These are phyloP conservation scores for Capsella bursapastoris DNA, from an alignment of 345 rosid genomes.

Conservation along the genomic window DNA sequence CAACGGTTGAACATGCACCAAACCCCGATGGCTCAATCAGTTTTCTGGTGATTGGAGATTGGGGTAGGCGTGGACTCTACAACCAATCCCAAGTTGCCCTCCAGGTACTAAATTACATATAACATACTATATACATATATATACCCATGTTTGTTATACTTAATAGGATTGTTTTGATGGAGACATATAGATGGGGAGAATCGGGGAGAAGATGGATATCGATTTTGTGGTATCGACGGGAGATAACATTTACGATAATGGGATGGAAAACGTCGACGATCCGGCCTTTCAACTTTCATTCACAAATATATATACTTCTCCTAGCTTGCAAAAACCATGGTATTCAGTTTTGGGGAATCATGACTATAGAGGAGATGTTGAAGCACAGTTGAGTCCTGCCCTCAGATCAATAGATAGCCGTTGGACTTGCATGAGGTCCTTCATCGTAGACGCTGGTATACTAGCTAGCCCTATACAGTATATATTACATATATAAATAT, in stretches of 20 bases:
- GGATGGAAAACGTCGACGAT: conserved; percentile 46
- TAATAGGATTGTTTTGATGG: conserved; percentile 3
- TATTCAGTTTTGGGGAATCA: conserved; percentile 60
- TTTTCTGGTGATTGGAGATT: conserved; percentile 74
- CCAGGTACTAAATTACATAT: conserved; percentile 50
- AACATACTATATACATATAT: background rate
- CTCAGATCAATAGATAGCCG: conserved; percentile 46
- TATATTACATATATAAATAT: background rate
- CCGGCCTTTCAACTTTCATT: conserved; percentile 52
- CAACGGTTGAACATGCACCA: conserved; percentile 45
- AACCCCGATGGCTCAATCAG: conserved; percentile 58
- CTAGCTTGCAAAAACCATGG: conserved; percentile 57
- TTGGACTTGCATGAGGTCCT: conserved; percentile 55
- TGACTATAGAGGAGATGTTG: conserved; percentile 54
- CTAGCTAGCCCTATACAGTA: background rate
- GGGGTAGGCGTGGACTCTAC: conserved; percentile 71
- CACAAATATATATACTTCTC: conserved; percentile 46
- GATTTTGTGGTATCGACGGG: conserved; percentile 61
- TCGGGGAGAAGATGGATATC: conserved; percentile 50
- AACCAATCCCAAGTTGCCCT: conserved; percentile 67
- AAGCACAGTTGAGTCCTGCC: conserved; percentile 49
- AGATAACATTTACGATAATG: conserved; percentile 53
- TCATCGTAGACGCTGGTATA: conserved; percentile 47
- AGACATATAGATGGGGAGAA: conserved; percentile 51
- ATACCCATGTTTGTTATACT: background rate